These are phyloP conservation scores for Metrosideros polymorpha DNA, from an alignment of 441 rosid genomes.

Conservation along the genomic window DNA sequence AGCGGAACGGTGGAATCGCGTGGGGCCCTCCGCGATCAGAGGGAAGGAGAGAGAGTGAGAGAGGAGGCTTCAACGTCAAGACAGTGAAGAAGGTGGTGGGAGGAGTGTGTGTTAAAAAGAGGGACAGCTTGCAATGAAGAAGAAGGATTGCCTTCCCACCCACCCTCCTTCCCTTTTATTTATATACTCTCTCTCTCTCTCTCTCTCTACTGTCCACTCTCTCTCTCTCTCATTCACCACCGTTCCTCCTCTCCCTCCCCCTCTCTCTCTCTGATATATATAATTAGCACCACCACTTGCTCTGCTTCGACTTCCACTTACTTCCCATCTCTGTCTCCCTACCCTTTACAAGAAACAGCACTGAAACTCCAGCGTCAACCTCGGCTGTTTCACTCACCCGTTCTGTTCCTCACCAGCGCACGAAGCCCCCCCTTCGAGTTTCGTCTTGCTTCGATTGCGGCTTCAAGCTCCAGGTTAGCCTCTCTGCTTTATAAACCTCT, in stretches of 20 bases:
- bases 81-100: constrained; percentile 19
- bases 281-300: not conserved
- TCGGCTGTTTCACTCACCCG: not conserved
- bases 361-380: not conserved
- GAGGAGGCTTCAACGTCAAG: constrained; percentile 47
- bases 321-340: not conserved
- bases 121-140: constrained; percentile 82
- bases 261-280: not conserved
- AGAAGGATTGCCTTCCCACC: constrained; percentile 25
- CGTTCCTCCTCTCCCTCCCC: constrained; percentile 2
- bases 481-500: not conserved
- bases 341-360: not conserved
- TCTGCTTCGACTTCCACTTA: not conserved
- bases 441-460: not conserved
- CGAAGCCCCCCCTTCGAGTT: not conserved
- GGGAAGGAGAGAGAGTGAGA: not conserved
- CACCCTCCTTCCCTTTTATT: constrained; percentile 3
- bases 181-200: constrained; percentile 1
- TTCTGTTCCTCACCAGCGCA: not conserved
- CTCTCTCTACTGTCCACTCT: constrained; percentile 2
- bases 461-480: not conserved
- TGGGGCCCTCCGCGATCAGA: not conserved
- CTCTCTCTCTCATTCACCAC: not conserved
- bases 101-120: constrained; percentile 27
- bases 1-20: not conserved